phyloP scores from a whole-genome alignment of 164 flowering plant species.

The Vitis labrusca region DNA sequence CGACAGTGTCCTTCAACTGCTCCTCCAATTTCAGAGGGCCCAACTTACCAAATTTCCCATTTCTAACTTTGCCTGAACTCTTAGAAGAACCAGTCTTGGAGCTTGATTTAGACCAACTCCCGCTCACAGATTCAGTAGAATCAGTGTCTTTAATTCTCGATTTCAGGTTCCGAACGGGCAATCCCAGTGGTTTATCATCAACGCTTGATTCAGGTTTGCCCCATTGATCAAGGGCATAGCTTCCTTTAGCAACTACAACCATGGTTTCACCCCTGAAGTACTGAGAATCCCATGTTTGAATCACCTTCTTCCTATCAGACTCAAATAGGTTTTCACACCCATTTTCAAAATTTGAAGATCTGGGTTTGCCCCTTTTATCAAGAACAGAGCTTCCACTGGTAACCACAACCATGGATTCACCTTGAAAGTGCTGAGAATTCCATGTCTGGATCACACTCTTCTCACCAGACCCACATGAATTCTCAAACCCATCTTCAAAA shows the following conservation, averaged over 20 bases:
- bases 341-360: conserved; percentile 11
- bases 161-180: conserved; percentile 52
- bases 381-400: conserved; percentile 16
- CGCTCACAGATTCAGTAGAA: conserved; percentile 13
- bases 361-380: conserved; percentile 9
- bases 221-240: conserved; percentile 11
- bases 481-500: conserved; percentile 39
- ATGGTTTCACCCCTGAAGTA: conserved; percentile 25
- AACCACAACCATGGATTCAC: conserved; percentile 37
- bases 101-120: conserved; percentile 27
- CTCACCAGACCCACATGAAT: conserved; percentile 29
- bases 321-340: conserved; percentile 12
- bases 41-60: conserved; percentile 20
- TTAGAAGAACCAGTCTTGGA: conserved; percentile 9
- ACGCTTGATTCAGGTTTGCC: conserved; percentile 2
- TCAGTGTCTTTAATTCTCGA: conserved; percentile 21
- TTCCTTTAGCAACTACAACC: conserved; percentile 28
- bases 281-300: conserved; percentile 33
- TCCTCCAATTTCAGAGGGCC: conserved; percentile 22
- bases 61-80: conserved; percentile 7
- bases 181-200: conserved; percentile 31
- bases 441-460: conserved; percentile 9
- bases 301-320: conserved; percentile 9
- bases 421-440: conserved; percentile 34
- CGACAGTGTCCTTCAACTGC: conserved; percentile 17